Conservation (phyloP, 2,329 filamentous ascomycete species). For the Scedosporium dehoogii region DNA sequence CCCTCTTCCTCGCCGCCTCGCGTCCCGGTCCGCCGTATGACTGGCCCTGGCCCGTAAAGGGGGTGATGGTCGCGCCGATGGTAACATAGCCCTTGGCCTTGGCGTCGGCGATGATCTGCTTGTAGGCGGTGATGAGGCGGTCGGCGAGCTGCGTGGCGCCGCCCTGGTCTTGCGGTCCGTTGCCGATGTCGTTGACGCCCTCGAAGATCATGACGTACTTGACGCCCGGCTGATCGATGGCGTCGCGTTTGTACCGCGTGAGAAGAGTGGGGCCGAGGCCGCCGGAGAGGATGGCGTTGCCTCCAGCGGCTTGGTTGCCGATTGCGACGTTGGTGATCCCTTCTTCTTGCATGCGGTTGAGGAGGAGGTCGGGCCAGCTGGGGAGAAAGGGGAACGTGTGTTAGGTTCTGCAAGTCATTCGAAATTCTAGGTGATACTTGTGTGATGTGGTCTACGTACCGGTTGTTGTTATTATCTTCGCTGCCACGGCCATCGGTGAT, state of each 20-base stretch:
- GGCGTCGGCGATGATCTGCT: conserved; percentile 44
- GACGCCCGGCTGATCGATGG: conserved; percentile 46
- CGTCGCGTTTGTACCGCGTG: conserved; percentile 53
- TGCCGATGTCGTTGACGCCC: conserved; percentile 60
- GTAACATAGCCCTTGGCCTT: conserved; percentile 44
- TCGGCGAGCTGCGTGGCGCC: conserved; percentile 40
- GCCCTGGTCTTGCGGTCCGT: conserved; percentile 28
- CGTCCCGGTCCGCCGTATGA: conserved; percentile 43
- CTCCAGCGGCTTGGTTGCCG: conserved; percentile 57
- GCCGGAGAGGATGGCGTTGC: conserved; percentile 54
- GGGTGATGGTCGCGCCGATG: conserved; percentile 57
- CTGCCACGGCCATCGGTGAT: conserved; percentile 60
- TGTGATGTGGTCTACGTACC: conserved; percentile 18
- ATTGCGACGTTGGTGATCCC: conserved; percentile 41
- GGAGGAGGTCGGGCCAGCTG: conserved; percentile 48
- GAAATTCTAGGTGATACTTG: neutral
- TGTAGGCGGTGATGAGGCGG: conserved; percentile 44
- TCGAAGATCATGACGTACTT: conserved; percentile 57
- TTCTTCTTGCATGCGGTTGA: conserved; percentile 38
- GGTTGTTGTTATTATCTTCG: conserved; percentile 48
- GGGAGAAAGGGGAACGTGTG: neutral
- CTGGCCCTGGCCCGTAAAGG: conserved; percentile 43
- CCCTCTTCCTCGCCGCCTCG: conserved; percentile 43
- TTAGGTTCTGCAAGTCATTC: neutral
- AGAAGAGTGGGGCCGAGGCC: conserved; percentile 53